Evolutionary conservation across 1,284 basidiomycete genomes (phyloP).

Genomic region (Ustilago sp.): DNA sequence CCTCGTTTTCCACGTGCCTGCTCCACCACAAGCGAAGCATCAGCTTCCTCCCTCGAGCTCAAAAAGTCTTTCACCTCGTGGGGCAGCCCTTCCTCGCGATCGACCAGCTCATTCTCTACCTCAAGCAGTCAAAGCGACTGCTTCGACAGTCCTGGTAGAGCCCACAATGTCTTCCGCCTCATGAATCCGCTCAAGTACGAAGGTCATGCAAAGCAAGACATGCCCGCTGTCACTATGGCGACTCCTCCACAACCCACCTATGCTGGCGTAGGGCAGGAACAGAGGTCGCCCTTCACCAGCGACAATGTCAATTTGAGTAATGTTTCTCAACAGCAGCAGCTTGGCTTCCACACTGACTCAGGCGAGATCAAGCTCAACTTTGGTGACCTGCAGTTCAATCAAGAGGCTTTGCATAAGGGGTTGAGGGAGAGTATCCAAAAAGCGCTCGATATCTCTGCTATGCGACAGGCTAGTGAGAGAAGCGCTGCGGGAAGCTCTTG

Average conservation of each 20-base stretch:
- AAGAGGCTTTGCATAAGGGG: conserved; percentile 2
- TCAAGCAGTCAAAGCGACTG: conserved; percentile 23
- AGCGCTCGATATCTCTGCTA: conserved; percentile 12
- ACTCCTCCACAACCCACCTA: neutral
- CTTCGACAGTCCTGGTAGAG: conserved; percentile 21
- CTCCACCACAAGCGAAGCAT: conserved; percentile 13
- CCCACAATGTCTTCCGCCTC: conserved; percentile 25
- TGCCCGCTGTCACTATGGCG: conserved; percentile 37
- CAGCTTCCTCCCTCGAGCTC: conserved; percentile 14
- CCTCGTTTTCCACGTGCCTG: conserved; percentile 19
- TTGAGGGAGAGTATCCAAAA: conserved; percentile 27
- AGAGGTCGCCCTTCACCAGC: conserved; percentile 20
- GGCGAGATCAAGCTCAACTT: conserved; percentile 11
- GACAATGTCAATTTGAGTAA: neutral
- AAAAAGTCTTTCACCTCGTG: conserved; percentile 16
- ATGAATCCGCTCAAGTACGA: conserved; percentile 19
- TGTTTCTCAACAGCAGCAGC: neutral
- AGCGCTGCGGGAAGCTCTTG: no score
- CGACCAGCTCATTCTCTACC: conserved; percentile 22
- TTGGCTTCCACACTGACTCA: neutral
- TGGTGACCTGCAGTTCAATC: conserved; percentile 19
- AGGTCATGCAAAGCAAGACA: conserved; percentile 6
- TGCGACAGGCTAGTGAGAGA: no score
- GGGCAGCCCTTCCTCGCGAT: conserved; percentile 32
- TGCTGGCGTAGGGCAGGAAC: neutral